These are phyloP conservation scores for Exophiala sp. DNA, from an alignment of 2,329 filamentous ascomycete genomes.

Conservation along the genomic window DNA sequence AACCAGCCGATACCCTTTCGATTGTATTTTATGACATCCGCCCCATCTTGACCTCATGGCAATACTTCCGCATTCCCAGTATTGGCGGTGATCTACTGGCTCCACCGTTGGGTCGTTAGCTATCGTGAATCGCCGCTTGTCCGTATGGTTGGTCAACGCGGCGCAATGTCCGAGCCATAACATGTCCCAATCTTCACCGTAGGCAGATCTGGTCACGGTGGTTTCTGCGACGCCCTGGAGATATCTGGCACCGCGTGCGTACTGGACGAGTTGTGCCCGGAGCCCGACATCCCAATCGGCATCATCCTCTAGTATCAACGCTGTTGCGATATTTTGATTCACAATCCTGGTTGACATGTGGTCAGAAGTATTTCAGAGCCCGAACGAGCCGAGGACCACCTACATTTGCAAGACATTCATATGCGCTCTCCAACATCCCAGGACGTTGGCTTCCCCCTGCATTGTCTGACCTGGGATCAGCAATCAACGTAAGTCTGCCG, in stretches of 20 bases:
- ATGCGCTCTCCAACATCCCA: constrained; percentile 44
- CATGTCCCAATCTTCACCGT: constrained; percentile 37
- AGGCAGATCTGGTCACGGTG: constrained; percentile 30
- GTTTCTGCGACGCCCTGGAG: constrained; percentile 27
- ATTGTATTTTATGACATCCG: too few species aligned
- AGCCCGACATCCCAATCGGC: constrained; percentile 55
- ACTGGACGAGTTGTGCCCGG: constrained; percentile 45
- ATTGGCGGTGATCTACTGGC: neutral
- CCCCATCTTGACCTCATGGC: neutral
- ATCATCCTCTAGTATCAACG: constrained; percentile 56
- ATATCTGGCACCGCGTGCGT: constrained; percentile 31
- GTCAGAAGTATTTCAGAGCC: neutral
- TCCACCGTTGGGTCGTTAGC: constrained; percentile 31
- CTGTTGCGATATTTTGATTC: constrained; percentile 43
- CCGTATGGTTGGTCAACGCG: constrained; percentile 22
- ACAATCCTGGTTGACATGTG: constrained; percentile 34
- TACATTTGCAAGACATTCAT: constrained; percentile 34
- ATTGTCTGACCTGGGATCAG: neutral
- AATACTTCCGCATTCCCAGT: neutral
- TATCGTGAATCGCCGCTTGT: constrained; percentile 29
- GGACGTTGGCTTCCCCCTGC: constrained; percentile 36
- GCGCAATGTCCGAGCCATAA: constrained; percentile 40
- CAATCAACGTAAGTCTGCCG: neutral
- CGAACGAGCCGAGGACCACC: neutral
- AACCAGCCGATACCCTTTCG: too few species aligned